Evolutionary conservation across 371 early-diverging fungal genomes (phyloP).

Genomic region (Blakeslea trispora): DNA sequence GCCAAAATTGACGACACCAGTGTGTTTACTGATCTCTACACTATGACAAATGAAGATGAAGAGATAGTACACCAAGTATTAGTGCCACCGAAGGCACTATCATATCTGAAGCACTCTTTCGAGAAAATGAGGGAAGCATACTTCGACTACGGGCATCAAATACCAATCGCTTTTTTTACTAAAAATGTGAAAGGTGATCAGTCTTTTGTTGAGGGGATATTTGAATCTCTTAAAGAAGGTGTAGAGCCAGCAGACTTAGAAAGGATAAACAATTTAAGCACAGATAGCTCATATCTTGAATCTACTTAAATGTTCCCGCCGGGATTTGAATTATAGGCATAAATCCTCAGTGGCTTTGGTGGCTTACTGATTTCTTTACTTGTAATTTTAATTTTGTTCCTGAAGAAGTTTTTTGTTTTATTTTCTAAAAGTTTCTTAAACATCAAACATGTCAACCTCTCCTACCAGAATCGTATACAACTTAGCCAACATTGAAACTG

Average conservation of each 20-base stretch:
- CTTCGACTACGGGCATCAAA: background rate
- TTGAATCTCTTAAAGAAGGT: background rate
- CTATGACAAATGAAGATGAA: constrained; percentile 1
- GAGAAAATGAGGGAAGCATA: constrained; percentile 4
- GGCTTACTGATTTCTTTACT: no score
- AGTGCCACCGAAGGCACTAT: background rate
- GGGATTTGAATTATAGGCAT: no score
- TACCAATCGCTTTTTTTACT: constrained; percentile 2
- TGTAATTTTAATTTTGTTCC: no score
- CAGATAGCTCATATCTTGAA: background rate
- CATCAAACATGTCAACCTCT: no score
- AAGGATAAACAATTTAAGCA: background rate
- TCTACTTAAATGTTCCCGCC: no score
- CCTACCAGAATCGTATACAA: no score
- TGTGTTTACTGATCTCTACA: constrained; percentile 1
- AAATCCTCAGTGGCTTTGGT: no score
- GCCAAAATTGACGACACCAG: background rate
- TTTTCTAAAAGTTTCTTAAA: no score
- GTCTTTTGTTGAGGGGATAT: background rate
- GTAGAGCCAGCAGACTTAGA: background rate
- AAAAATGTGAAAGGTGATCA: background rate
- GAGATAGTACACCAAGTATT: background rate
- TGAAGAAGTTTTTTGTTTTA: no score
- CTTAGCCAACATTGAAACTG: no score
- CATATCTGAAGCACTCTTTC: constrained; percentile 7